Evolutionary conservation across 1,284 basidiomycete genomes (phyloP), one percentile per base, ranked within the genome.

Genomic region (Sanghuangporus weigelae): DNA sequence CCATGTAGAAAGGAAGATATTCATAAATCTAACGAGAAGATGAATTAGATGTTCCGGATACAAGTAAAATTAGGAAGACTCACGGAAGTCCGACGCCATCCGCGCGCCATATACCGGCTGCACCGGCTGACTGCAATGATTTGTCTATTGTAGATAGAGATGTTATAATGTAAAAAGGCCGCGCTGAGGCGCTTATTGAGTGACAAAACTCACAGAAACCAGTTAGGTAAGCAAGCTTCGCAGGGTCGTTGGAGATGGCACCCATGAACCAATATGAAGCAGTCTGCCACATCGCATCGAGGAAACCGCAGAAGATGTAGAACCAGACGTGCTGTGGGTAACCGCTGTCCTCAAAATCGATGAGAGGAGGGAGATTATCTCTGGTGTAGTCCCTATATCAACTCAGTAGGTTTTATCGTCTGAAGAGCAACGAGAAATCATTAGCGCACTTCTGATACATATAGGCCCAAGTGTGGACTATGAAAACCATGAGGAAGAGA

Each of bases 391-490:
- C 67, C 71, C 87, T 87, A 23, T 31, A 44, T n/a, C 6, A 2
- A 12, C 4, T 6, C 14, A 3, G 3, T 12, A 36, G 21, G 39
- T 54, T 54, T 49, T 2, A 42, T 65, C 42, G 23, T 40, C n/a
- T 50, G 48, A 19, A 36, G 3, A 46, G 31, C 12, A 19, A 38
- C 31, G 31, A 31, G 53, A n/a, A 35, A 38, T 14, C 4, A 53
- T n/a, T n/a, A 46, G 73, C 75, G 60, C 59, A 87, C 87, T 73
- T 84, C 70, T 90, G 88, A 69, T 89, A 90, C 71, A 84, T 81
- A 71, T 83, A 90, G 0, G 78, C 83, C 85, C 87, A 89, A 26
- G 79, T 83, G 70, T 90, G 87, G 11, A 86, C 81, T 50, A 82
- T 73, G 70, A 87, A 86, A 16, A 88, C 83, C 76, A 87, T 82